Evolutionary conservation across 192 early-diverging fungal genomes (phyloP).

Genomic region (Umbelopsis ramanniana): DNA sequence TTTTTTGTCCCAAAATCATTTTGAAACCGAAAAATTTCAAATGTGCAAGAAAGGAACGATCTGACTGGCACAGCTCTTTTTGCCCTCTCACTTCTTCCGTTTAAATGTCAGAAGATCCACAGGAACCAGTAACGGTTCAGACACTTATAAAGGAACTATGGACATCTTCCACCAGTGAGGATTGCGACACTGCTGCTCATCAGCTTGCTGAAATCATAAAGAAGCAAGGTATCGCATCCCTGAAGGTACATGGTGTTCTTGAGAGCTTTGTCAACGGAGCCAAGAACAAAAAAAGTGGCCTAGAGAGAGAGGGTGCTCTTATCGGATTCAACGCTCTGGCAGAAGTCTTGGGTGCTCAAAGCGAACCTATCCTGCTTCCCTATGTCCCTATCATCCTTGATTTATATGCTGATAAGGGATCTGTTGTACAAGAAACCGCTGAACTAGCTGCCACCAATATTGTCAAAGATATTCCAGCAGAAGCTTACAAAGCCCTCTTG

Average conservation of each 20-base stretch:
- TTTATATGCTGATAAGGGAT: constrained; percentile 57
- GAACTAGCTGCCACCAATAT: constrained; percentile 44
- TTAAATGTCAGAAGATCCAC: background rate
- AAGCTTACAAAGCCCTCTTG: constrained; percentile 56
- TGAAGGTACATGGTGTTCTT: constrained; percentile 63
- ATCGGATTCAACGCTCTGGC: constrained; percentile 67
- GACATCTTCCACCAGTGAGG: constrained; percentile 53
- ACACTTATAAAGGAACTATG: constrained; percentile 45
- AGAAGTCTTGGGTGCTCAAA: constrained; percentile 58
- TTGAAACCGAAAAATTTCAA: constrained; percentile 20
- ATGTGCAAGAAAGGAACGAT: background rate
- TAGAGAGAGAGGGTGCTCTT: constrained; percentile 66
- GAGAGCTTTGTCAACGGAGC: constrained; percentile 57
- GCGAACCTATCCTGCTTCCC: constrained; percentile 67
- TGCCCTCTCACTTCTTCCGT: background rate
- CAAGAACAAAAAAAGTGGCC: constrained; percentile 70
- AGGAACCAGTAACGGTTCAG: constrained; percentile 18
- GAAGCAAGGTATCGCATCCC: constrained; percentile 55
- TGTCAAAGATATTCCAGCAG: constrained; percentile 46
- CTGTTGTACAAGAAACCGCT: constrained; percentile 54
- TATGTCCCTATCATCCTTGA: constrained; percentile 64
- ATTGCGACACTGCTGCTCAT: constrained; percentile 52
- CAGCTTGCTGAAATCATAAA: constrained; percentile 46
- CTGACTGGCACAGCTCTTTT: background rate
- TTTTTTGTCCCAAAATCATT: background rate